Evolutionary conservation across 441 rosid genomes (phyloP), one percentile per base, ranked within the genome.

Genomic region (Syzygium syzygioides): DNA sequence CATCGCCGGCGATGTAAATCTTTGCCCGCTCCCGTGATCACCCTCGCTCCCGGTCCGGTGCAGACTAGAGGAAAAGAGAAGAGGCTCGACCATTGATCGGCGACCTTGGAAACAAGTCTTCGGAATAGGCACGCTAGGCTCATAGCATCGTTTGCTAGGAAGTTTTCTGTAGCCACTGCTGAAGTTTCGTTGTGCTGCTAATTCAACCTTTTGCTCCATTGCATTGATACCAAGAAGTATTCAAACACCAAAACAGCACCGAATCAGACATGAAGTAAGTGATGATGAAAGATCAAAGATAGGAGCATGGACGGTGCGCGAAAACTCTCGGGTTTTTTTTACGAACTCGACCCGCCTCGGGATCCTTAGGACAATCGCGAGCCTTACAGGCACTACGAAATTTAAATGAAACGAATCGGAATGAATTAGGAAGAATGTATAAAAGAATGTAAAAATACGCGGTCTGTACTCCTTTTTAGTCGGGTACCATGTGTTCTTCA

Each of bases 11-110:
- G 19, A 34, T 10, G 28, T 68, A 34, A 34, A 68, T 37, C 79
- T 34, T 34, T 23, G 0, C 28, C 5, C 9, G 4, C 50, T 34
- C 14, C 48, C 0, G 26, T 3, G 48, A 13, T 41, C 4, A 14
- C 48, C 19, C 0, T 68, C 26, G 48, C 25, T 18, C 13, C 14
- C 1, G 15, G 14, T 20, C 26, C 8, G 3, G 48, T 1, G 50
- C 80, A 3, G 28, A 2, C 50, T 25, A 0, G 80, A 37, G 28
- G 26, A 71, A 1, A 34, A 34, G 28, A 3, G 50, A 7, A 3
- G 34, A 6, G 34, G 9, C 14, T 19, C 50, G 25, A 4, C 79
- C 41, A 32, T 66, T 2, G 79, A 34, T 30, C 4, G 79, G 79
- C 79, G 64, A 26, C 4, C 30, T 12, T 11, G 64, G 64, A 4